Evolutionary conservation across 2,329 filamentous ascomycete species (phyloP), one percentile per base, ranked within the genome.

Genomic region (Rhynchosporium agropyri): DNA sequence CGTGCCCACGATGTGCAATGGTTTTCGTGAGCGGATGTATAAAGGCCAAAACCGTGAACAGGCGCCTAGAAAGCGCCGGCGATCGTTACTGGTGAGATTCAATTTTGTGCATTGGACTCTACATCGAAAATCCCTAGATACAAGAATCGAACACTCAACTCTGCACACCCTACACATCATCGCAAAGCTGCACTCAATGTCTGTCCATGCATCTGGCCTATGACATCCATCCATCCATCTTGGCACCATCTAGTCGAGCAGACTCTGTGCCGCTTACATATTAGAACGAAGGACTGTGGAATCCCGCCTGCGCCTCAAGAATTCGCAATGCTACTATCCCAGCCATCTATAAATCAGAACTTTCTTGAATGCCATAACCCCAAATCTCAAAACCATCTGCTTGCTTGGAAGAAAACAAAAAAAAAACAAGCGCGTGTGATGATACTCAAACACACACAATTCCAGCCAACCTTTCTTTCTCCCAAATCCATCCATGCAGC

Each of bases 111-210:
- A 57, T 60, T 40, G 40, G 48, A 51, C 43, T 63, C 56, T 28
- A 40, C 49, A 60, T 65, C 57, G 54, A 33, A 54, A 45, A 65
- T 12, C 29, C 26, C 56, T 65, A 65, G 48, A 65, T 65, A 65
- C 63, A 65, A 65, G 63, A 65, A 65, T 65, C 60, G 57, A 62
- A 59, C 60, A 58, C 54, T 29, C 43, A 15, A 45, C 42, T n/a
- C 43, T 36, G 20, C 43, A 46, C n/a, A 62, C 55, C 50, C 20
- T 50, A 53, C 54, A 59, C 49, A 56, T 38, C 55, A 40, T 50
- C 59, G 43, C 59, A 59, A 42, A 46, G 20, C 57, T 53, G 45
- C 43, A 54, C 36, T 49, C 36, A 10, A 40, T 58, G 48, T 61
- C 38, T 60, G 45, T 40, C 49, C 61, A 49, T 63, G 48, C 43